Base-by-base conservation (phyloP, 306 rosid species). In the Coriaria nepalensis region DNA sequence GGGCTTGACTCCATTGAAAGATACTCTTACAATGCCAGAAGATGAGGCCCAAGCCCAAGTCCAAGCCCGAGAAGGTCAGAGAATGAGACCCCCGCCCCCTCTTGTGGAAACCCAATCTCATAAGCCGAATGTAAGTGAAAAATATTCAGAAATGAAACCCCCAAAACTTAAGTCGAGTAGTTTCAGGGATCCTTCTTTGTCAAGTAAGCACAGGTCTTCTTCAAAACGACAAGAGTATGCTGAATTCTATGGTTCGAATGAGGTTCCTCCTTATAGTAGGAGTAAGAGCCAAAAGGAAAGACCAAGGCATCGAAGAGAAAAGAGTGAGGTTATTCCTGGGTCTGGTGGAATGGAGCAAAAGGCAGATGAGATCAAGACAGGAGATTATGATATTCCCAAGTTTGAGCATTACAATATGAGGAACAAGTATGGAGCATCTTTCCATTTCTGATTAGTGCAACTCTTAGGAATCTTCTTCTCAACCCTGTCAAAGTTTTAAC, bases 211-310 rank as follows among this genome's bases (percentile, higher is more conserved):
- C 43, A 76, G 87, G 2, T 73, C 90, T 52, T 20, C 29, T 9
- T 80, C 90, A 14, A 90, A 90, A 67, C 74, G 81, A 42, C 73
- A 66, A 0, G 94, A 81, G 37, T 73, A 72, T 48, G 79, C 81
- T 2, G 94, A 81, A 38, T 90, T 84, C 66, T 90, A 84, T 40
- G 87, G 85, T 44, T 74, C 94, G 0, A 45, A 73, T 61, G 97
- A 84, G 64, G 53, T 62, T 45, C 83, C 92, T 35, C 74, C 84
- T 4, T 53, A 69, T 47, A 48, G 47, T 55, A 76, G 81, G 73
- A 73, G 92, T 7, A 90, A 90, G 76, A 77, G 84, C 73, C 87
- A 71, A 55, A 90, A 90, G 48, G 94, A 90, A 54, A 75, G 94
- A 67, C 52, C 92, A 3, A 78, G 80, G 68, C 95, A 84, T 54